Base-by-base conservation (phyloP, 495 filamentous ascomycete species). In the Aspergillus homomorphus region DNA sequence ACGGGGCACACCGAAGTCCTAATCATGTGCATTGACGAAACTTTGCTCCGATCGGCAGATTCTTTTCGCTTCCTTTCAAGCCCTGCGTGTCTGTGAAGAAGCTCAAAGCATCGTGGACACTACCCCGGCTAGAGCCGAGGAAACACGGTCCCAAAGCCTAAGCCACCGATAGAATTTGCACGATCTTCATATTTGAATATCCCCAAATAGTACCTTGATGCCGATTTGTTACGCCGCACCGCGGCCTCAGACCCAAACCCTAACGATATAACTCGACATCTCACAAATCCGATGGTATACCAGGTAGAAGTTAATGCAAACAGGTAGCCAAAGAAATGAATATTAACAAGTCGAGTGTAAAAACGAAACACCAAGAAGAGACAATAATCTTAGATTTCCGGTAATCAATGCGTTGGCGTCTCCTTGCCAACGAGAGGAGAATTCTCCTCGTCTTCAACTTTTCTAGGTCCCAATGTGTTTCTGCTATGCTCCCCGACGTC, bases 391-490 rank as follows among this genome's bases (percentile, higher is more conserved):
- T 28, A 62, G 23, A 26, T 19, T 38, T 4, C n/a, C 38, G n/a
- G 14, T 10, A 24, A 56, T 56, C 43, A 53, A 45, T 24, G 28
- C 24, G 26, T 56, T 46, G 42, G 18, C 6, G 60, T 57, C 21
- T 69, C 71, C 55, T 76, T 74, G 12, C 54, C 58, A 53, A 68
- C 66, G 26, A 74, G 53, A 23, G 62, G 62, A 41, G 59, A 57
- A 44, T 60, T 71, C 56, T 79, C 75, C 46, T 77, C 75, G 57
- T 77, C 75, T 30, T 58, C 58, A 3, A 52, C 49, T 55, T 72
- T 76, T 45, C 66, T 70, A 12, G 69, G 68, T 0, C 68, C 69
- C 59, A 69, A 58, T 9, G 49, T 45, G 21, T 54, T 53, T 1
- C 23, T 24, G 14, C 49, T 56, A 3, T 58, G 58, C 42, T 60